These are phyloP conservation scores for Rhodosporidiobolus sp. DNA, from an alignment of 768 basidiomycete genomes.

Conservation along the genomic window DNA sequence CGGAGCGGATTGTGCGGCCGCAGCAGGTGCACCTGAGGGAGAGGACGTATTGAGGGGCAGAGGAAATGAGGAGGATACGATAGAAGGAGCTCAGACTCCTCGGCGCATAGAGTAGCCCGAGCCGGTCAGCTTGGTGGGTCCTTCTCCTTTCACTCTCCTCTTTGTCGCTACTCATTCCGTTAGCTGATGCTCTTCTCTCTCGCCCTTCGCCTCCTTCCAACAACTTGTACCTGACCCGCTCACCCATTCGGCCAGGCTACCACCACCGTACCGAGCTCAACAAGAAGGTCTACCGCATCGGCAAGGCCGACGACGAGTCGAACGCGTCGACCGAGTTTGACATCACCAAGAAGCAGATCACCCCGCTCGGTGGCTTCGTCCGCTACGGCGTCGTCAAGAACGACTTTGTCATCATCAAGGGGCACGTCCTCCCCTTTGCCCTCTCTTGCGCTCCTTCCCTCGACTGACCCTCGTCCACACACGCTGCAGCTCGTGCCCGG, in stretches of 20 bases:
- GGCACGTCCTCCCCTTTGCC: neutral
- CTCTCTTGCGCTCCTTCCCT: too few species aligned
- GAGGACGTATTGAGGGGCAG: neutral
- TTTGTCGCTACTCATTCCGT: too few species aligned
- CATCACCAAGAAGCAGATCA: slow-evolving; percentile 78
- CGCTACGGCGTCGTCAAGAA: slow-evolving; percentile 99
- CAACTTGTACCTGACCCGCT: too few species aligned
- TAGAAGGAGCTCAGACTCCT: too few species aligned
- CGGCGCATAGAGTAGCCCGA: too few species aligned
- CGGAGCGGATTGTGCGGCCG: slow-evolving; percentile 17
- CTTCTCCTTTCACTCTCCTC: too few species aligned
- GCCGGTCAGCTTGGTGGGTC: too few species aligned
- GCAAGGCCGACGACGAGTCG: slow-evolving; percentile 66
- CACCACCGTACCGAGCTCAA: slow-evolving; percentile 90
- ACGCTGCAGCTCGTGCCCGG: slow-evolving; percentile 82
- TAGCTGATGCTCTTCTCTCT: too few species aligned
- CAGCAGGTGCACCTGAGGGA: slow-evolving; percentile 1
- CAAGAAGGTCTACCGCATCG: slow-evolving; percentile 98
- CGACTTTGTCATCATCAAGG: slow-evolving; percentile 93
- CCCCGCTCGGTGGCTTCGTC: slow-evolving; percentile 98
- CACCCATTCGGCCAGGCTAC: slow-evolving; percentile 55
- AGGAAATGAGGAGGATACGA: too few species aligned
- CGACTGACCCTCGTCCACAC: neutral
- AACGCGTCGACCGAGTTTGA: slow-evolving; percentile 95
- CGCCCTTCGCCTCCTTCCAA: too few species aligned